These are phyloP conservation scores for Cunninghamia lanceolata DNA, from an alignment of 75 land plant genomes.

Conservation along the genomic window DNA sequence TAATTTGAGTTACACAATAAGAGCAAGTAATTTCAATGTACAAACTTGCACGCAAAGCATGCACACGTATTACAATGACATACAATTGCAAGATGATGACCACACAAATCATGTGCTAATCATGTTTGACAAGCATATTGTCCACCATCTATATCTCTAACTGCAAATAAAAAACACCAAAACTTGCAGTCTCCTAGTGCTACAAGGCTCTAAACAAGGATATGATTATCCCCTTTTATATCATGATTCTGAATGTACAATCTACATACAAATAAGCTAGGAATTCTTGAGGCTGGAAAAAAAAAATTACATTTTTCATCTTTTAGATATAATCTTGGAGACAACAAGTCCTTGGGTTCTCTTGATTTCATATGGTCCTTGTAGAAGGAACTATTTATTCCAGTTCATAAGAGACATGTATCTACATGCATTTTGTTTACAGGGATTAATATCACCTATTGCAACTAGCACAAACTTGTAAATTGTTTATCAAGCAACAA, in stretches of 20 bases:
- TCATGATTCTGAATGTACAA: not conserved
- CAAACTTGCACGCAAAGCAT: too few relatives aligned
- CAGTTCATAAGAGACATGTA: not conserved
- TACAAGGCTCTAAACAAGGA: not conserved
- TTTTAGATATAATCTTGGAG: not conserved
- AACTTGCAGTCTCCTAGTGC: not conserved
- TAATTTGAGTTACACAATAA: not conserved
- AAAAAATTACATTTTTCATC: not conserved
- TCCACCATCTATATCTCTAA: not conserved
- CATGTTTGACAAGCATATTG: not conserved
- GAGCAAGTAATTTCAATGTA: not conserved
- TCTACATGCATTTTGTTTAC: not conserved
- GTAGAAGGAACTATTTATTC: not conserved
- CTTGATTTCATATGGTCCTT: not conserved
- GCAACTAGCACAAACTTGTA: slow-evolving; percentile 49
- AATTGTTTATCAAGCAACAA: slow-evolving; percentile 60
- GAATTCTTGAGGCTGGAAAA: not conserved
- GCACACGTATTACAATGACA: too few relatives aligned
- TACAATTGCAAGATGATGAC: too few relatives aligned
- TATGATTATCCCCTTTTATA: not conserved
- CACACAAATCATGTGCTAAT: too few relatives aligned
- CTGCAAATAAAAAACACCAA: not conserved
- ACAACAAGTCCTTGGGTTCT: not conserved
- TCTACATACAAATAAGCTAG: not conserved
- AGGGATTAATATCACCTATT: not conserved